Evolutionary conservation across 1,139 yeast species (phyloP).

Genomic region (Yamadazyma kanchanaburiensis): DNA sequence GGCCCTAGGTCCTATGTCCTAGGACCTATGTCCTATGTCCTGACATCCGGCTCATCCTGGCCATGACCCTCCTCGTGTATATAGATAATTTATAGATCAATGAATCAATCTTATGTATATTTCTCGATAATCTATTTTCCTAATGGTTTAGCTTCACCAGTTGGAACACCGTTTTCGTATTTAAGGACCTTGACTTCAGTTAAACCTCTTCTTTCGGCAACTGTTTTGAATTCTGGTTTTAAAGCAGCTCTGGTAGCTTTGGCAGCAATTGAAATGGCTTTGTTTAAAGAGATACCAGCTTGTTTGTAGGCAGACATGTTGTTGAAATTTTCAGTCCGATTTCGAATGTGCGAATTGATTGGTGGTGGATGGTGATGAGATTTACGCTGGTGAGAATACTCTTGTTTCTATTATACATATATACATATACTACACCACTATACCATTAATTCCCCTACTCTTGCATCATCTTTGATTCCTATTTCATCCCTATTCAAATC

Average conservation of each 20-base stretch:
- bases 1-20: too few species aligned
- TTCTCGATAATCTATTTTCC: constrained; percentile 5
- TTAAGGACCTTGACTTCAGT: constrained; percentile 75
- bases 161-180: constrained; percentile 63
- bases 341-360: constrained; percentile 4
- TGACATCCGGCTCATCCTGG: too few species aligned
- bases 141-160: constrained; percentile 35
- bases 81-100: constrained; percentile 2
- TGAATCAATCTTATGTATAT: background rate
- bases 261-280: constrained; percentile 89
- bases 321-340: constrained; percentile 5
- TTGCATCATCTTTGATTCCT: constrained; percentile 26
- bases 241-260: constrained; percentile 83
- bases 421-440: constrained; percentile 2
- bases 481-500: constrained; percentile 25
- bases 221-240: constrained; percentile 80
- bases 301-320: constrained; percentile 76
- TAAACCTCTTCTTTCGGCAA: constrained; percentile 70
- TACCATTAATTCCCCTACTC: constrained; percentile 9
- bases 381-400: constrained; percentile 1
- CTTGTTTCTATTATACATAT: constrained; percentile 2
- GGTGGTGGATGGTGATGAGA: constrained; percentile 2
- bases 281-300: constrained; percentile 86
- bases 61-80: constrained; percentile 1
- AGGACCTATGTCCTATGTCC: too few species aligned